These are phyloP conservation scores for Atkinsonella texensis DNA, from an alignment of 2,329 filamentous ascomycete species.

Conservation along the genomic window DNA sequence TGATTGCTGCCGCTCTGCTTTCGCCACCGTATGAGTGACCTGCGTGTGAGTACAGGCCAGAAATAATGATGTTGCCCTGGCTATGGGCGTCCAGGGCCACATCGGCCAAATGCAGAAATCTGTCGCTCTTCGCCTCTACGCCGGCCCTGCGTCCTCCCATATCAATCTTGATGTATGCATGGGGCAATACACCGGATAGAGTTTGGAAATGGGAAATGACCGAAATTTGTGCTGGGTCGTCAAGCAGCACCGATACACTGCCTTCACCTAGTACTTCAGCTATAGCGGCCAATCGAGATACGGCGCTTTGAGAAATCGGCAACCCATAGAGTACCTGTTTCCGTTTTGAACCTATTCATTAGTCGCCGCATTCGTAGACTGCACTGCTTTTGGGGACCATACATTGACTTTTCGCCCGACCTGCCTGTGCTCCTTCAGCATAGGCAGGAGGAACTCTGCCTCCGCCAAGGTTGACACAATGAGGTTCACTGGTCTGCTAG, in stretches of 20 bases:
- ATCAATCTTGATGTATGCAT: conserved; percentile 62
- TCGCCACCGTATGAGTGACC: conserved; percentile 53
- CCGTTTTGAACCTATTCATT: conserved; percentile 2
- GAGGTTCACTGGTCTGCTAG: conserved; percentile 40
- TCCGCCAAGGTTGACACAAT: conserved; percentile 66
- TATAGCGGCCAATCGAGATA: conserved; percentile 47
- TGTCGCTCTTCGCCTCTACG: conserved; percentile 33
- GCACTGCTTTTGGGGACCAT: conserved; percentile 11
- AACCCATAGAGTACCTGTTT: conserved; percentile 57
- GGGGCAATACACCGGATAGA: conserved; percentile 33
- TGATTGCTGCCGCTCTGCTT: conserved; percentile 18
- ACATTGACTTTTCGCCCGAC: conserved; percentile 47
- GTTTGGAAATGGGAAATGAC: conserved; percentile 29
- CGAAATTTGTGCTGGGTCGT: conserved; percentile 51
- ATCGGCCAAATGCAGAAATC: conserved; percentile 38
- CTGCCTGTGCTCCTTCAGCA: conserved; percentile 44
- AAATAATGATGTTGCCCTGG: conserved; percentile 28
- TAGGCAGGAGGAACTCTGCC: conserved; percentile 52
- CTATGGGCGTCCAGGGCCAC: conserved; percentile 16
- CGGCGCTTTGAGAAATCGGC: conserved; percentile 49
- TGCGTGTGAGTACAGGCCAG: conserved; percentile 62
- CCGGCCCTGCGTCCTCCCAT: conserved; percentile 63
- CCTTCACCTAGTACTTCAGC: conserved; percentile 41
- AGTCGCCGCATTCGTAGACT: neutral
- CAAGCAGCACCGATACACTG: conserved; percentile 54